Evolutionary conservation across 495 filamentous ascomycete genomes (phyloP).

Genomic region (Darksidea phi): DNA sequence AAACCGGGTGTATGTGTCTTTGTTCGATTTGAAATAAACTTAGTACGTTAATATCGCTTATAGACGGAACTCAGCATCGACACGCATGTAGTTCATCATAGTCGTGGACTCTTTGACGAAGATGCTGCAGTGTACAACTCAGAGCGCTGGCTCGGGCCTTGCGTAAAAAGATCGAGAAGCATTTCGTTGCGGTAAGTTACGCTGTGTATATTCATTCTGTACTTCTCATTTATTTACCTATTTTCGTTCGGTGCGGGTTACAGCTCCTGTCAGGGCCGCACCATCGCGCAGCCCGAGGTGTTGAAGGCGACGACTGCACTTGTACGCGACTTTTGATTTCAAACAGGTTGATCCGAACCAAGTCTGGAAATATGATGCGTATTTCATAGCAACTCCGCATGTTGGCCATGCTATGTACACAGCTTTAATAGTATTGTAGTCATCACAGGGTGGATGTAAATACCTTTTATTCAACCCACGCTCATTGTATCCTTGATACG

Average conservation of each 20-base stretch:
- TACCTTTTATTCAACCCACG: no score
- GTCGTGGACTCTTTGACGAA: slow-evolving; percentile 42
- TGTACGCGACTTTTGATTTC: slow-evolving; percentile 47
- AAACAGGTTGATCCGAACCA: slow-evolving; percentile 43
- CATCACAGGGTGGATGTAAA: no score
- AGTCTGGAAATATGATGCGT: slow-evolving; percentile 45
- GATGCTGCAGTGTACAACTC: slow-evolving; percentile 51
- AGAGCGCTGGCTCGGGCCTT: slow-evolving; percentile 47
- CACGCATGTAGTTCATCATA: slow-evolving; percentile 45
- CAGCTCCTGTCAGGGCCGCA: slow-evolving; percentile 47
- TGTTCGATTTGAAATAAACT: no score
- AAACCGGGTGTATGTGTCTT: background rate
- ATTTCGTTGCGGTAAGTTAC: slow-evolving; percentile 38
- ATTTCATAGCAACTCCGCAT: slow-evolving; percentile 45
- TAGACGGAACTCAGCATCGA: slow-evolving; percentile 49
- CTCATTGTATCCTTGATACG: no score
- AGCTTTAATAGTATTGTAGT: no score
- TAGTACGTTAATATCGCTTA: background rate
- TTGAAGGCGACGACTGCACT: slow-evolving; percentile 47
- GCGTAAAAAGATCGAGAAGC: slow-evolving; percentile 41
- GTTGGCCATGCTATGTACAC: slow-evolving; percentile 42
- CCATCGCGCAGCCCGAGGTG: slow-evolving; percentile 52
- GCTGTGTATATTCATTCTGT: background rate
- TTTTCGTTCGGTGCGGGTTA: slow-evolving; percentile 48
- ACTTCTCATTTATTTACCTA: background rate